Evolutionary conservation across 139 green algal species (phyloP).

Genomic region (Nannochloris sp.): DNA sequence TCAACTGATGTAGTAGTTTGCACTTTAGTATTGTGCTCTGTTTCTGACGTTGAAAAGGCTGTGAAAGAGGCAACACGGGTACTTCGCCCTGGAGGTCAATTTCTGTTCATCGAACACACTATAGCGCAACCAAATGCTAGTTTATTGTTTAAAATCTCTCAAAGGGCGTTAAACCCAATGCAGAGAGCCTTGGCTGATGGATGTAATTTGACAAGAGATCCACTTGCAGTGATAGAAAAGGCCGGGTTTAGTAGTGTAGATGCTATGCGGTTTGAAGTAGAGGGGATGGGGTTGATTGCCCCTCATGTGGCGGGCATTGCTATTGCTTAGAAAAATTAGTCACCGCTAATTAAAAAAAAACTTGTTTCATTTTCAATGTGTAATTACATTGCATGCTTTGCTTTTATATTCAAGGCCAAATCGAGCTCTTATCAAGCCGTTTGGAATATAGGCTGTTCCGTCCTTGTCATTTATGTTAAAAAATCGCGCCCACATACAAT

Average conservation of each 20-base stretch:
- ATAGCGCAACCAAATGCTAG: not conserved
- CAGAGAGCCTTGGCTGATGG: slow-evolving; percentile 57
- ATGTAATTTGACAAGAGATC: slow-evolving; percentile 57
- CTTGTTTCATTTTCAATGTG: not conserved
- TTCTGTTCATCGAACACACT: slow-evolving; percentile 64
- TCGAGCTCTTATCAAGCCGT: not conserved
- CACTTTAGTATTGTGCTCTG: slow-evolving; percentile 65
- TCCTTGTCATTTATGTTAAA: not conserved
- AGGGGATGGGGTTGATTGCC: slow-evolving; percentile 24
- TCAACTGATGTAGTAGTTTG: slow-evolving; percentile 50
- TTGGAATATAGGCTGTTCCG: not conserved
- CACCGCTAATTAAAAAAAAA: not conserved
- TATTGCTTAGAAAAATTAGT: not conserved
- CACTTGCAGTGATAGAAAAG: slow-evolving; percentile 19
- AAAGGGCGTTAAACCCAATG: slow-evolving; percentile 49
- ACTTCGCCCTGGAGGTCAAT: slow-evolving; percentile 43
- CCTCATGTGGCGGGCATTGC: slow-evolving; percentile 42
- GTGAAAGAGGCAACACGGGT: slow-evolving; percentile 46
- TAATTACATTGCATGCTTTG: not conserved
- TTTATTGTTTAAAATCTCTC: slow-evolving; percentile 26
- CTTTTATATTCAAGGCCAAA: not conserved
- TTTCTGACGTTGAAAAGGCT: slow-evolving; percentile 23
- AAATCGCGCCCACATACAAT: not conserved
- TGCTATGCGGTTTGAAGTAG: slow-evolving; percentile 29
- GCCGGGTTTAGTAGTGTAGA: not conserved